phyloP scores from a whole-genome alignment of 148 eudicot species.

The Euryodendron excelsum region DNA sequence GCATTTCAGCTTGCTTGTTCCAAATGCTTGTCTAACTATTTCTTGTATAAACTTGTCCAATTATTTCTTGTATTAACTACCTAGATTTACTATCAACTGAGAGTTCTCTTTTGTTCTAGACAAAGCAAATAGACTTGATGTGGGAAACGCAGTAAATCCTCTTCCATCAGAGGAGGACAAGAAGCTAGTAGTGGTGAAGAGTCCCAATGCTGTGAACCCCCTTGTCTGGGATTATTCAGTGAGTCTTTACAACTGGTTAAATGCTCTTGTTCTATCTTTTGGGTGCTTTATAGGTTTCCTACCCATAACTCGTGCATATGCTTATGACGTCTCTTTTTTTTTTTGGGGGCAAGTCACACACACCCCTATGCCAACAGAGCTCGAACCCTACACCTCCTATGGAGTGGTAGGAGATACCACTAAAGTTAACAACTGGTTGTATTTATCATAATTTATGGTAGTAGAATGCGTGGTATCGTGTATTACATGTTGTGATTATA shows the following conservation, averaged over 20 bases:
- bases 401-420: not conserved
- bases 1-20: too few relatives aligned
- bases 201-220: constrained; percentile 92
- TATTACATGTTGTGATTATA: not conserved
- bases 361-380: not conserved
- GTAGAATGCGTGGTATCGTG: too few relatives aligned
- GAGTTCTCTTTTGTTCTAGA: constrained; percentile 34
- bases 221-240: constrained; percentile 86
- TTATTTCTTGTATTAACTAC: not conserved
- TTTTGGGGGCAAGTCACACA: not conserved
- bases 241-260: constrained; percentile 29
- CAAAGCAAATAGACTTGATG: constrained; percentile 63
- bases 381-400: too few relatives aligned
- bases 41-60: too few relatives aligned
- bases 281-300: not conserved
- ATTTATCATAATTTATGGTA: too few relatives aligned
- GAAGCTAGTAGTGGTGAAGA: constrained; percentile 85
- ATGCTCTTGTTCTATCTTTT: not conserved
- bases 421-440: not conserved
- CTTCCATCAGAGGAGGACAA: constrained; percentile 80
- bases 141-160: constrained; percentile 77
- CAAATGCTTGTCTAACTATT: too few relatives aligned
- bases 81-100: not conserved
- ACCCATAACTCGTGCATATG: not conserved
- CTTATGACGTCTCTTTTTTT: not conserved